Percentiles rank a stretch among this genome's conserved stretches.
Evolutionary conservation across 345 rosid species (phyloP).

Genomic region (Cardiospermum halicacabum): DNA sequence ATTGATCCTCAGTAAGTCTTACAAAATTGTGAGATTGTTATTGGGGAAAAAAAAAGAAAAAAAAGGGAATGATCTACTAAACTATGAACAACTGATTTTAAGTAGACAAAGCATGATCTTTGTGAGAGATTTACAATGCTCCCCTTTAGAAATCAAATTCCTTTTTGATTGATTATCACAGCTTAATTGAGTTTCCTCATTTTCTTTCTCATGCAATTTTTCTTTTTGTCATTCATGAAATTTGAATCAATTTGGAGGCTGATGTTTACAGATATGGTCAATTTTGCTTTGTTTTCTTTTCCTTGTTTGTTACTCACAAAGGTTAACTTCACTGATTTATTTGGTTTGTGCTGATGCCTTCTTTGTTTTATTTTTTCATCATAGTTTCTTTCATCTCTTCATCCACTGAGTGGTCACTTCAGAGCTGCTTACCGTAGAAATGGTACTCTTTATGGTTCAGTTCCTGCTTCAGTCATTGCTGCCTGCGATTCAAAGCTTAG

Average conservation of each 20-base stretch:
- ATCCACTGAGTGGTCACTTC: conserved; percentile 79
- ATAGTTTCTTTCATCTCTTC: conserved; percentile 64
- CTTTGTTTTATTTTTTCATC: conserved; percentile 13
- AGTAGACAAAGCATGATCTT: not conserved
- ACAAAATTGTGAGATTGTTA: not conserved
- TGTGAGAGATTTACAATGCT: not conserved
- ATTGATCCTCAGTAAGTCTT: not conserved
- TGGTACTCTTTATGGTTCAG: conserved; percentile 51
- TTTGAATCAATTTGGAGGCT: not conserved
- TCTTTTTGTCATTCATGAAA: not conserved
- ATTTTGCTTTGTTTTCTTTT: not conserved
- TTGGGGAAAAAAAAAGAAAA: conserved; percentile 11
- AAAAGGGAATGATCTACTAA: not conserved
- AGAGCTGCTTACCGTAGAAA: conserved; percentile 65
- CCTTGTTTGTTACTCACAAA: not conserved
- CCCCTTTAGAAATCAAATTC: not conserved
- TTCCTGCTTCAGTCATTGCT: conserved; percentile 77
- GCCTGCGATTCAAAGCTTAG: conserved; percentile 57
- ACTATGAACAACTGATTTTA: not conserved
- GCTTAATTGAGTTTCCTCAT: not conserved
- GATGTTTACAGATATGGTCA: conserved; percentile 1
- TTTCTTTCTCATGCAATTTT: not conserved
- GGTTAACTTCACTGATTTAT: not conserved
- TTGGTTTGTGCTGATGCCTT: conserved; percentile 1
- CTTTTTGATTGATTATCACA: not conserved